Base-by-base conservation (phyloP, 495 filamentous ascomycete genomes). In the Cercophora newfieldiana region DNA sequence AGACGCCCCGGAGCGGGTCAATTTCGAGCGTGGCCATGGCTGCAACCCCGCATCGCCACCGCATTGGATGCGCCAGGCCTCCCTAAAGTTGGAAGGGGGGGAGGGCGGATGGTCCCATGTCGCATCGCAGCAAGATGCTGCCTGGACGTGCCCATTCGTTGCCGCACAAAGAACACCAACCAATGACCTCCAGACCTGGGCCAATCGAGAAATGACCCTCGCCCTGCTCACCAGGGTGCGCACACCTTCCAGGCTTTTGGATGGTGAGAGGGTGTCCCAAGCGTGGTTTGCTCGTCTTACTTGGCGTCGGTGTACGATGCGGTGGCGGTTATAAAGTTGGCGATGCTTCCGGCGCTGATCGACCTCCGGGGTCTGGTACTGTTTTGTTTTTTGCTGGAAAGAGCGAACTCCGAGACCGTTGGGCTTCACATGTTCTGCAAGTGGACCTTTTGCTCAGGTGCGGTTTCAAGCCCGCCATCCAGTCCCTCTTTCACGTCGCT, bases 51-150 rank as follows among this genome's bases (percentile, higher is more conserved):
- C 61, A 44, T 44, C 61, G 61, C 22, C 61, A 33, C 33, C 49
- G 61, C 49, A 63, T 63, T 63, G 61, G 61, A 54, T 31, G 61
- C 12, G 5, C 28, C 49, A 26, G 25, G 16, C 12, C 18, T 8
- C 12, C 26, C n/a, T 50, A 31, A 25, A 63, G 29, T 29, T 55
- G 26, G 33, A 49, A 51, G 44, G 59, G 49, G 44, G 59, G 47
- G 29, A 48, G 49, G 21, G 61, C 61, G 50, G 61, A 63, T 56
- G 50, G 61, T 37, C 61, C 61, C 61, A 63, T 63, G 61, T 63
- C 61, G 61, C 61, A 63, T 63, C 61, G 50, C 21, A 37, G 29
- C 61, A 55, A 54, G 21, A 37, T n/a, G 2, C 30, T 26, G 7
- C 5, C 50, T 54, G 49, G 29, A 29, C 29, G n/a, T 50, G 54